Evolutionary conservation across 2,329 filamentous ascomycete genomes (phyloP), one percentile per base, ranked within the genome.

Genomic region (Cladosporium cucumerinum): DNA sequence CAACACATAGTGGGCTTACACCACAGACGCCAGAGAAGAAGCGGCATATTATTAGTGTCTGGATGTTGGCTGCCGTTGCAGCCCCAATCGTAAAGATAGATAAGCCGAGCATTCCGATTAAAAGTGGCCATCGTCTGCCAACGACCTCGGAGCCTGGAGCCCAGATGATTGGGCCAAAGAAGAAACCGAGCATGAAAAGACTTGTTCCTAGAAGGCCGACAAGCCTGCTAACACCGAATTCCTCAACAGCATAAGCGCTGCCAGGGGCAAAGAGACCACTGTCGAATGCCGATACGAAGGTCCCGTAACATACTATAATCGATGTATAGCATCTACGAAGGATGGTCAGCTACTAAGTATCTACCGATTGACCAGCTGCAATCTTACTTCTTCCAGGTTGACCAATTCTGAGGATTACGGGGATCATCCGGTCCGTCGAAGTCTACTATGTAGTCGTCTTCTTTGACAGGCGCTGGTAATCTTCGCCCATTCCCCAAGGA

Each of bases 401-500:
- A 80, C 91, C 90, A 93, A 73, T 93, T 93, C 54, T 88, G 69
- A 0, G 90, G 89, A 4, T 82, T 80, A 72, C 92, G 91, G 0
- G 87, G 87, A 75, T 93, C 91, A 66, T 89, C 85, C 0, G 82
- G 82, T 0, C 89, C 89, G 10, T 92, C 89, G 68, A 92, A 93
- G 65, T 91, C 87, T 26, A 93, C 89, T 14, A 92, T 26, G 25
- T 64, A 64, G 52, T 58, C 52, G n/a, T 62, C 60, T 32, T 62
- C 60, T 21, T 55, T 21, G 49, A 62, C 34, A 25, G 34, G 16
- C 25, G 34, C 48, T 30, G 60, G 60, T 23, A 62, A 26, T 25
- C 16, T 6, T 54, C 49, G 39, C 46, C 60, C 60, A 2, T 30
- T 28, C 1, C 48, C 60, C 32, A 62, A 39, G 8, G 32, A 55